A percentile compares a stretch with the other conserved stretches of the same genome.
Conservation (phyloP, 1,284 basidiomycete genomes). For the Testicularia cyperi region DNA sequence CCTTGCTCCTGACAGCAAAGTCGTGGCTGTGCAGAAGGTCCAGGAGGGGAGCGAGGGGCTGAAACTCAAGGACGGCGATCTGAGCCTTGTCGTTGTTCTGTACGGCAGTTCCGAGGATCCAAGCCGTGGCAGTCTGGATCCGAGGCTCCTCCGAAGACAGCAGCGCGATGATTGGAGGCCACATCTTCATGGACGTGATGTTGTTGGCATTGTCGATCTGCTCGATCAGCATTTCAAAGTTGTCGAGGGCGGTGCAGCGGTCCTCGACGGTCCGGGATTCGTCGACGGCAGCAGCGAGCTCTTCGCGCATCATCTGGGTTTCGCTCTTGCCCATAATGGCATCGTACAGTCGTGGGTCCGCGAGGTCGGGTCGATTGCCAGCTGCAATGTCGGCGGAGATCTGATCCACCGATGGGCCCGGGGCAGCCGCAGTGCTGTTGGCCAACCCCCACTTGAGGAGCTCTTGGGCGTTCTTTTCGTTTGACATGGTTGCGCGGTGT, state of each 20-base stretch:
- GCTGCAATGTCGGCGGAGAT: slow-evolving; percentile 45
- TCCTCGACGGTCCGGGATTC: slow-evolving; percentile 23
- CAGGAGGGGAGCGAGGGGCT: slow-evolving; percentile 65
- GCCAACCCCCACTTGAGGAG: slow-evolving; percentile 54
- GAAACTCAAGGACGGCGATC: slow-evolving; percentile 67
- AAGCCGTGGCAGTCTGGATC: slow-evolving; percentile 75
- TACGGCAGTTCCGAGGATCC: slow-evolving; percentile 90
- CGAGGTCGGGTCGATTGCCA: slow-evolving; percentile 51
- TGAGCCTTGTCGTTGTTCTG: slow-evolving; percentile 95
- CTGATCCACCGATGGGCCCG: slow-evolving; percentile 33
- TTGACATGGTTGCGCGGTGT: slow-evolving; percentile 29
- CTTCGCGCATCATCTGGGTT: slow-evolving; percentile 58
- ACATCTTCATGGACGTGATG: slow-evolving; percentile 79
- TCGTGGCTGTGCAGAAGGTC: slow-evolving; percentile 66
- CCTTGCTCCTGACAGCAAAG: slow-evolving; percentile 67
- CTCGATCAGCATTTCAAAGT: slow-evolving; percentile 94
- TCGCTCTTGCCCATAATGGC: slow-evolving; percentile 59
- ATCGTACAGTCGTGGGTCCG: slow-evolving; percentile 50
- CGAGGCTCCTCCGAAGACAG: slow-evolving; percentile 67
- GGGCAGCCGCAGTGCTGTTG: slow-evolving; percentile 17
- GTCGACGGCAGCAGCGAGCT: slow-evolving; percentile 49
- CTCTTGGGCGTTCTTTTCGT: slow-evolving; percentile 48
- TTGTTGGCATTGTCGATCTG: slow-evolving; percentile 95
- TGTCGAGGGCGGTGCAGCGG: slow-evolving; percentile 78
- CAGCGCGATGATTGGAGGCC: slow-evolving; percentile 76